phyloP scores from a whole-genome alignment of 2,329 filamentous ascomycete species.

The Talaromyces albobiverticillius region DNA sequence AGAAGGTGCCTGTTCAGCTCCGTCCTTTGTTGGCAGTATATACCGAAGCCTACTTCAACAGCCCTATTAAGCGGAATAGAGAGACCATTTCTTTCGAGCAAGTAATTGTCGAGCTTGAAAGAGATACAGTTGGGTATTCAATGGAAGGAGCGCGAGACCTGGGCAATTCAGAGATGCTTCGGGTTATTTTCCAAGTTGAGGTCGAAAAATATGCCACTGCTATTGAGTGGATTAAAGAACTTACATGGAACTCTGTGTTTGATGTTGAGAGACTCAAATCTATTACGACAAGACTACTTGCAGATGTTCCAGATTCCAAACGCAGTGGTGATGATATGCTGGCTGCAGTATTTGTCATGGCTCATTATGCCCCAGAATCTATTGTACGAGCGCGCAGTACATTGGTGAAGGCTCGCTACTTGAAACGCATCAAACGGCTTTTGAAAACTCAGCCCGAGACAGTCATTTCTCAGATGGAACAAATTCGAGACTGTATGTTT shows the following conservation, averaged over 20 bases:
- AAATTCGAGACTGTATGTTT: conserved; percentile 72
- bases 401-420: conserved; percentile 80
- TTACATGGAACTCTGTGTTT: conserved; percentile 87
- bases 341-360: conserved; percentile 65
- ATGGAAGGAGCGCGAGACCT: conserved; percentile 67
- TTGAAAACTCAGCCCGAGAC: conserved; percentile 71
- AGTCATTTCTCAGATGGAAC: conserved; percentile 74
- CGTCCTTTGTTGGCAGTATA: conserved; percentile 84
- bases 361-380: conserved; percentile 75
- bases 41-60: conserved; percentile 90
- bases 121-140: conserved; percentile 81
- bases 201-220: conserved; percentile 79
- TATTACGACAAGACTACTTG: conserved; percentile 74
- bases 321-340: conserved; percentile 70
- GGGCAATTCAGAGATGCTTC: conserved; percentile 77
- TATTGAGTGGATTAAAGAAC: conserved; percentile 77
- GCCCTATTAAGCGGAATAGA: conserved; percentile 75
- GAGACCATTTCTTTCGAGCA: conserved; percentile 82
- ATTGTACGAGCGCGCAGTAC: conserved; percentile 74
- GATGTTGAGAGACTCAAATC: conserved; percentile 66
- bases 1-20: conserved; percentile 71
- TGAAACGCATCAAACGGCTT: conserved; percentile 79
- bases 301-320: conserved; percentile 89
- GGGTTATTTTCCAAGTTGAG: conserved; percentile 81
- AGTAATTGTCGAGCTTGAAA: conserved; percentile 85